Base-by-base conservation (phyloP, 164 flowering plant genomes). In the Kingdonia uniflora region DNA sequence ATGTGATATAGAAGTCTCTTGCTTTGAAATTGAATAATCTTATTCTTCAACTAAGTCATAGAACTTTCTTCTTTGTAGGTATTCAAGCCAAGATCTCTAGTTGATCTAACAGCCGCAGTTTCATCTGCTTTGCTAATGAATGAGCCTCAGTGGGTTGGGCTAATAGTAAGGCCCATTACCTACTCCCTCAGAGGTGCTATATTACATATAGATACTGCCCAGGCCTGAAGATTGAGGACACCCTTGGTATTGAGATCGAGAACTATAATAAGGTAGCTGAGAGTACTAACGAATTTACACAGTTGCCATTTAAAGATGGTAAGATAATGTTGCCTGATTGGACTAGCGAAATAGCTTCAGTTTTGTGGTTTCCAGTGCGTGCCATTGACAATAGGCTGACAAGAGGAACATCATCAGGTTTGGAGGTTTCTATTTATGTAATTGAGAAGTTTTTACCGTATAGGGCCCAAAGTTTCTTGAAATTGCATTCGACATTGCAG, bases 101-200 rank as follows among this genome's bases (percentile, higher is more conserved):
- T 92, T 75, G 99, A 92, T 71, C 79, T 92, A 60, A 58, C 76
- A 61, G 82, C 95, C 35, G 95, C 95, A 46, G 55, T 81, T 65
- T 86, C 97, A 61, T 88, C 96, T 62, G 85, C 95, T 61, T 76
- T 92, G 66, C 70, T 92, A 26, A 82, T 92, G 79, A 88, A 92
- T 77, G 99, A 82, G 67, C 64, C 80, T 60, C 99, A 92, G 71
- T 92, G 99, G 96, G 71, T 92, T 66, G 99, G 97, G 22, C 70
- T 92, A 52, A 71, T 84, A 59, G 75, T 80, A 41, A 72, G 58
- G 54, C 99, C 99, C 26, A 80, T 92, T 21, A 69, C 84, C 56
- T 92, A 92, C 71, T 80, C 99, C 49, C 80, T 92, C 16, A 82
- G 81, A 67, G 97, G 95, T 61, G 94, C 95, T 52, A 67, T 82